A percentile compares a stretch with the other conserved stretches of the same genome.
These are phyloP conservation scores for Phylloporus sp. DNA, from an alignment of 768 basidiomycete species.

Conservation along the genomic window DNA sequence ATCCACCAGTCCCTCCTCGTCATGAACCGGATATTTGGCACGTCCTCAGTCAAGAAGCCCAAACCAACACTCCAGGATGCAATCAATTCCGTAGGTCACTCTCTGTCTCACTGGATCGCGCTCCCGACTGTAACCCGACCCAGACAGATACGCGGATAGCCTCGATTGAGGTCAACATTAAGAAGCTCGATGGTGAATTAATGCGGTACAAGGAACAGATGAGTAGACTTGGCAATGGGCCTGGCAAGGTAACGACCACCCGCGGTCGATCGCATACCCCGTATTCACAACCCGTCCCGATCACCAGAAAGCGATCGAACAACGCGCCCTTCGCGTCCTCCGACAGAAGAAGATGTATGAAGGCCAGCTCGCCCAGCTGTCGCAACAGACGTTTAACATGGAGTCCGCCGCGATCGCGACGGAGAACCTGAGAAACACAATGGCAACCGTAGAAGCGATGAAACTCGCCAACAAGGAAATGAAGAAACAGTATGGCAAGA, in stretches of 20 bases:
- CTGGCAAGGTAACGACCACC: slow-evolving; percentile 73
- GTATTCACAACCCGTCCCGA: background rate
- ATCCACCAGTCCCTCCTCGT: background rate
- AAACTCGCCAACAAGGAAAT: slow-evolving; percentile 93
- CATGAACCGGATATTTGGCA: slow-evolving; percentile 88
- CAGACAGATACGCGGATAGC: slow-evolving; percentile 87
- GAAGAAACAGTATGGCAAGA: slow-evolving; percentile 94
- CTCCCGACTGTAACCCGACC: background rate
- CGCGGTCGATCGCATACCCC: background rate
- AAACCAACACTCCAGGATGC: slow-evolving; percentile 88
- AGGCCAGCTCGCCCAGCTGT: slow-evolving; percentile 80
- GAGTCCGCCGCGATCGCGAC: slow-evolving; percentile 92
- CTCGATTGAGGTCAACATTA: slow-evolving; percentile 93
- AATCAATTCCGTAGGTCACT: slow-evolving; percentile 69
- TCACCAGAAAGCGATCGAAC: slow-evolving; percentile 79
- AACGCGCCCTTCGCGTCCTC: slow-evolving; percentile 87
- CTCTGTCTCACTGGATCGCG: background rate
- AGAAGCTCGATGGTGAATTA: slow-evolving; percentile 93
- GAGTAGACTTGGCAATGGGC: slow-evolving; percentile 87
- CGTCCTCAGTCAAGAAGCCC: slow-evolving; percentile 73
- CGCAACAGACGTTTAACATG: slow-evolving; percentile 98
- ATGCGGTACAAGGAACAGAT: slow-evolving; percentile 93
- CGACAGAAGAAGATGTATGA: slow-evolving; percentile 98
- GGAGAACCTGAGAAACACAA: slow-evolving; percentile 97
- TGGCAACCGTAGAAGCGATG: slow-evolving; percentile 99